Percentiles rank a stretch among this genome's conserved stretches.
phyloP scores from a whole-genome alignment of 1,284 basidiomycete species.

The Ganoderma resinaceum region DNA sequence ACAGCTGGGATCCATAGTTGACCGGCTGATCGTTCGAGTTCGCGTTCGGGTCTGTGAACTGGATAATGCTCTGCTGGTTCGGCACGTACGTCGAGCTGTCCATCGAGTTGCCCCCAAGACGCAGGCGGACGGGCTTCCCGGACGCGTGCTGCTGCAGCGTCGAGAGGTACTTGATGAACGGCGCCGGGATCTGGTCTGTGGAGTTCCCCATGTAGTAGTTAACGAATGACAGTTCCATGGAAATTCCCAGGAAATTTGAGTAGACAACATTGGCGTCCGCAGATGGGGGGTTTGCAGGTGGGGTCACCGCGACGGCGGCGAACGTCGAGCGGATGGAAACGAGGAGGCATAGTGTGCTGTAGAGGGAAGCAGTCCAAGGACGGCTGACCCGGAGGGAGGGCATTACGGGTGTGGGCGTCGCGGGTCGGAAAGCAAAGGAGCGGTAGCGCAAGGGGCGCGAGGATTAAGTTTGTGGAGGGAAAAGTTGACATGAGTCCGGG shows the following conservation, averaged over 20 bases:
- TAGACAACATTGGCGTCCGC: constrained; percentile 35
- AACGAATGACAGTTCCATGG: constrained; percentile 40
- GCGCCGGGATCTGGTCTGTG: constrained; percentile 33
- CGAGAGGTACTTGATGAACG: constrained; percentile 35
- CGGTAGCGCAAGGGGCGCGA: constrained; percentile 10
- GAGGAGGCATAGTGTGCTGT: constrained; percentile 4
- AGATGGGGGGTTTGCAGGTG: constrained; percentile 29
- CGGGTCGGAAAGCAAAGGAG: constrained; percentile 11
- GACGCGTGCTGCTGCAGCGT: constrained; percentile 30
- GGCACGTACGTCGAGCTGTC: constrained; percentile 48
- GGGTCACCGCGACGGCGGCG: constrained; percentile 30
- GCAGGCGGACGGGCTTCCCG: constrained; percentile 49
- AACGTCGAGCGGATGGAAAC: constrained; percentile 9
- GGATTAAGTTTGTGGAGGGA: background rate
- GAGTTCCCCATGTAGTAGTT: constrained; percentile 41
- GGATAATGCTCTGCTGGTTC: constrained; percentile 48
- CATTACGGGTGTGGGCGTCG: background rate
- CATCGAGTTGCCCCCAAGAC: constrained; percentile 58
- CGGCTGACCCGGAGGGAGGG: background rate
- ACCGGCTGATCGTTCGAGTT: constrained; percentile 56
- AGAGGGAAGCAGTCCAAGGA: background rate
- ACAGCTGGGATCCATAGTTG: constrained; percentile 53
- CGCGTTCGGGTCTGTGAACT: constrained; percentile 43
- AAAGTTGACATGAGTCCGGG: background rate
- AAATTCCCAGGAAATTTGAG: constrained; percentile 40